phyloP scores from a whole-genome alignment of 1,139 yeast species.

The Saccharomycopsis hybrid region DNA sequence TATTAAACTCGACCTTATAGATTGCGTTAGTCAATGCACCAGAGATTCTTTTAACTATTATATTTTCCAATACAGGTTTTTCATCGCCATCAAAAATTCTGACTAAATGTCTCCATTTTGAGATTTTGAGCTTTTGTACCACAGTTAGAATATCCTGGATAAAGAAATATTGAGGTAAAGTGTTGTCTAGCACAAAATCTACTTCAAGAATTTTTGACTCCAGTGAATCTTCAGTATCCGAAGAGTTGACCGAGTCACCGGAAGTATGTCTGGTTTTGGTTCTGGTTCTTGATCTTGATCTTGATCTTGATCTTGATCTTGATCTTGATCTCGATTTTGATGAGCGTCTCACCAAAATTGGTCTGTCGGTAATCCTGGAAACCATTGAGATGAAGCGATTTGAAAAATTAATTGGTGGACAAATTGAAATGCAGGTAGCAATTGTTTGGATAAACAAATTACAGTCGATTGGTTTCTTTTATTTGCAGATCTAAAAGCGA shows the following conservation, averaged over 20 bases:
- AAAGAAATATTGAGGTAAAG: slow-evolving; percentile 77
- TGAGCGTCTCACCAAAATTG: slow-evolving; percentile 14
- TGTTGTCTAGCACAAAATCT: slow-evolving; percentile 46
- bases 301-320: slow-evolving; percentile 18
- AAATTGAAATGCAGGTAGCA: too few relatives aligned
- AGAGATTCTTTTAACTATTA: slow-evolving; percentile 59
- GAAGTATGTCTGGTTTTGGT: not conserved
- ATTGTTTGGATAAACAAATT: too few relatives aligned
- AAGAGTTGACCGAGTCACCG: not conserved
- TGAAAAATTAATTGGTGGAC: too few relatives aligned
- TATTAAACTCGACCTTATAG: slow-evolving; percentile 47
- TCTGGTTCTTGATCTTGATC: slow-evolving; percentile 11
- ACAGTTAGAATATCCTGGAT: slow-evolving; percentile 72
- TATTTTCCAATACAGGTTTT: slow-evolving; percentile 31
- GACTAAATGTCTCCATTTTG: slow-evolving; percentile 61
- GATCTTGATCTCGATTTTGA: slow-evolving; percentile 18
- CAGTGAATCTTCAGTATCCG: slow-evolving; percentile 2
- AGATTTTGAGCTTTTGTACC: slow-evolving; percentile 55
- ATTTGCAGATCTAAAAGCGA: too few relatives aligned
- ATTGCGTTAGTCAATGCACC: slow-evolving; percentile 95
- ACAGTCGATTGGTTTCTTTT: too few relatives aligned
- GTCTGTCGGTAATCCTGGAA: slow-evolving; percentile 16
- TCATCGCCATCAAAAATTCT: slow-evolving; percentile 16
- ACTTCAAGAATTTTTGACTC: slow-evolving; percentile 12
- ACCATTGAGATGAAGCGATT: slow-evolving; percentile 7